A percentile compares a stretch with the other conserved stretches of the same genome.
Evolutionary conservation across 306 rosid species (phyloP).

Genomic region (Crotalaria pallida): DNA sequence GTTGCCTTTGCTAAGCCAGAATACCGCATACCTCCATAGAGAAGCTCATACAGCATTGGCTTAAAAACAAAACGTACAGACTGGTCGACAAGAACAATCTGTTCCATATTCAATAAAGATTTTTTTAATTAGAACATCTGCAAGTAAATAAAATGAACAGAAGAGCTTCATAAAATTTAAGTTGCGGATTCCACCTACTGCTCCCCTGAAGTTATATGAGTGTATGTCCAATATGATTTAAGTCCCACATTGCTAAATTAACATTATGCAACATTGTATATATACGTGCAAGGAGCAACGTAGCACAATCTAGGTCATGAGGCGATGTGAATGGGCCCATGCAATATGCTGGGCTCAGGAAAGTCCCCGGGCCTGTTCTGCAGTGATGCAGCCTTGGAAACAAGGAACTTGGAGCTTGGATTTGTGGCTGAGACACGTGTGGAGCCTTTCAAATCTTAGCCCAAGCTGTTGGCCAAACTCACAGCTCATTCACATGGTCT

Average conservation of each 20-base stretch:
- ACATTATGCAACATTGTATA: too few species aligned
- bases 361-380: slow-evolving; percentile 26
- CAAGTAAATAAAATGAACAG: background rate
- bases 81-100: slow-evolving; percentile 45
- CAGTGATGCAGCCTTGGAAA: slow-evolving; percentile 25
- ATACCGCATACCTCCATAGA: slow-evolving; percentile 65
- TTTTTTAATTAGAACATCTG: background rate
- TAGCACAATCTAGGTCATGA: background rate
- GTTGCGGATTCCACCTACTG: too few species aligned
- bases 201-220: too few species aligned
- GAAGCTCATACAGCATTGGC: slow-evolving; percentile 96
- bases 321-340: slow-evolving; percentile 14
- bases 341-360: slow-evolving; percentile 11
- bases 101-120: slow-evolving; percentile 23
- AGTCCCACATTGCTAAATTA: too few species aligned
- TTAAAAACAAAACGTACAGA: slow-evolving; percentile 57
- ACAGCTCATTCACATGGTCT: slow-evolving; percentile 34
- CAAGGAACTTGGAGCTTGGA: background rate
- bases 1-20: slow-evolving; percentile 10
- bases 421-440: slow-evolving; percentile 32
- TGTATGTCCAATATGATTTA: too few species aligned
- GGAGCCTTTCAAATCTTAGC: slow-evolving; percentile 10
- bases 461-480: background rate
- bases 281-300: too few species aligned
- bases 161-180: background rate